Base-by-base conservation (phyloP, 768 basidiomycete species). In the Boletus sp. region DNA sequence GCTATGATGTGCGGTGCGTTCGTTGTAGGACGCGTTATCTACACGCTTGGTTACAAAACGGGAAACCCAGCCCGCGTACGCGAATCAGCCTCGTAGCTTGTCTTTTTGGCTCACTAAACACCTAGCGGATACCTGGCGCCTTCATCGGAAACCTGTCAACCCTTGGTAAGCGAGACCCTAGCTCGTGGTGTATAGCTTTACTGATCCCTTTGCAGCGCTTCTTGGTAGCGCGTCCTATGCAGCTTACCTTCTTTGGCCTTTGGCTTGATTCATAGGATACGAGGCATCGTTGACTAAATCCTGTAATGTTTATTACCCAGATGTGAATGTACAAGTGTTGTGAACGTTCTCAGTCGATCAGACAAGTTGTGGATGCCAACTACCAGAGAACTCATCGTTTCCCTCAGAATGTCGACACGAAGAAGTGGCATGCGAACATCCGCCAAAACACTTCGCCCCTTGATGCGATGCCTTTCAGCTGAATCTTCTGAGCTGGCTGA, bases 1-100 rank as follows among this genome's bases (percentile, higher is more conserved):
- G 77, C 79, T 17, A 58, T 69, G 8, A 57, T 71, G 30, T 76
- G 79, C 35, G 76, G 64, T n/a, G 19, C 60, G 8, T 82, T 77
- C 70, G 60, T 72, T 25, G 4, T 74, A 6, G 55, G 63, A 14
- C 79, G 82, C 21, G 30, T 81, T 15, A 14, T 76, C 21, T 83
- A 81, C 56, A 80, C 80, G 27, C 38, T 72, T 6, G 77, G 78
- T 30, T 83, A 83, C 59, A 61, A 70, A 27, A 68, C 72, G 0
- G 81, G 81, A 11, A 63, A 70, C 11, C 79, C 81, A 11, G 39
- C 46, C 42, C 73, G 69, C 62, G 79, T 80, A 57, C 6, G 68
- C 15, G 14, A 47, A 47, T 38, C 15, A 21, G 15, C 13, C 42
- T 14, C 55, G 45, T 7, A 40, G 1, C 30, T 10, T 45, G 4